Percentiles rank a stretch among this genome's conserved stretches.
Evolutionary conservation across 2,329 filamentous ascomycete genomes (phyloP).

Genomic region (Golovinomyces cichoracearum): DNA sequence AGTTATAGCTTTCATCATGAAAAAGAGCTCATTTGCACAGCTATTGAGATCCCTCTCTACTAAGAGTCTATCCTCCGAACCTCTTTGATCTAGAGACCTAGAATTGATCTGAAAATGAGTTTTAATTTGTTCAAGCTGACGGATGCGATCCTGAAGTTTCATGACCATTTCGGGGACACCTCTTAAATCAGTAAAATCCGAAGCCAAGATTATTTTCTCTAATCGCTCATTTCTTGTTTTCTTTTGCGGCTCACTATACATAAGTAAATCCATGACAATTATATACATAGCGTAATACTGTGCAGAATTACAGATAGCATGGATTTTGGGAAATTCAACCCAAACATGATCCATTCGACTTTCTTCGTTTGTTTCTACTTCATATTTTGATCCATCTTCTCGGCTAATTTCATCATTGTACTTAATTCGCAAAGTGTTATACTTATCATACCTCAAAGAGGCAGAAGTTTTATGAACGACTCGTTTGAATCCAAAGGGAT

Average conservation of each 20-base stretch:
- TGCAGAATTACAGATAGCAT: slow-evolving; percentile 85
- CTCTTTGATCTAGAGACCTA: slow-evolving; percentile 59
- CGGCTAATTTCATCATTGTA: slow-evolving; percentile 65
- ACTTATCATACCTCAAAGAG: slow-evolving; percentile 85
- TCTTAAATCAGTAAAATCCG: slow-evolving; percentile 88
- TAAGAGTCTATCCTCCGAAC: slow-evolving; percentile 73
- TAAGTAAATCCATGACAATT: slow-evolving; percentile 79
- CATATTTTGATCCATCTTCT: slow-evolving; percentile 26
- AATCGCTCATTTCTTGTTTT: slow-evolving; percentile 89
- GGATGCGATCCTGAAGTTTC: slow-evolving; percentile 71
- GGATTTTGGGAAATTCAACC: slow-evolving; percentile 84
- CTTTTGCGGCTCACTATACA: slow-evolving; percentile 89
- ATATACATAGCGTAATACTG: slow-evolving; percentile 98
- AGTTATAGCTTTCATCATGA: slow-evolving; percentile 99
- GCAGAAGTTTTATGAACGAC: slow-evolving; percentile 94
- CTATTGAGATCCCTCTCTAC: slow-evolving; percentile 69
- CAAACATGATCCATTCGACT: slow-evolving; percentile 84
- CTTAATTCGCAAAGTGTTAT: slow-evolving; percentile 87
- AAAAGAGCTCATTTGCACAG: slow-evolving; percentile 94
- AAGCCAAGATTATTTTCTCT: slow-evolving; percentile 96
- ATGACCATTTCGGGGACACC: slow-evolving; percentile 85
- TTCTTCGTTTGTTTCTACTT: slow-evolving; percentile 32
- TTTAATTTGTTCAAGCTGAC: slow-evolving; percentile 89
- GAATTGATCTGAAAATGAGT: slow-evolving; percentile 83
- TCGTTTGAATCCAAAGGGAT: slow-evolving; percentile 91